Conservation (phyloP, 441 rosid species). For the Bruguiera hainesii region DNA sequence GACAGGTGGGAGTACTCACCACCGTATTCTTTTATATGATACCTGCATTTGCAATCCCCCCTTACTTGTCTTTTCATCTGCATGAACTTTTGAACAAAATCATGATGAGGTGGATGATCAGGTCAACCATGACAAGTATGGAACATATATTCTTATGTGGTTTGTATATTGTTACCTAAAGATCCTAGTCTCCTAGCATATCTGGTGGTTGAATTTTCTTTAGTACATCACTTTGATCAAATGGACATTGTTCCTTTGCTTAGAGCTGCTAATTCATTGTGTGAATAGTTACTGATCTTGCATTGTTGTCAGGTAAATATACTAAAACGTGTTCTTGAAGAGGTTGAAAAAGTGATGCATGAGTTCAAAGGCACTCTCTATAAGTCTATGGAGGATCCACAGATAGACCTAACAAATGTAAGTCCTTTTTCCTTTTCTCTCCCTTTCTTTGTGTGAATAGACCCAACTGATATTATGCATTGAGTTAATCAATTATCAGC, state of each 20-base stretch:
- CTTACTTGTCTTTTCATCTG: too few relatives aligned
- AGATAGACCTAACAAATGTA: slow-evolving; percentile 83
- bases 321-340: slow-evolving; percentile 96
- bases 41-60: too few relatives aligned
- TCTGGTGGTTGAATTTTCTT: slow-evolving; percentile 21
- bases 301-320: slow-evolving; percentile 75
- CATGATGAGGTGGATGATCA: slow-evolving; percentile 47
- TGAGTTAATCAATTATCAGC: too few relatives aligned
- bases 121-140: slow-evolving; percentile 74
- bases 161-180: background rate
- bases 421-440: slow-evolving; percentile 25
- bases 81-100: too few relatives aligned
- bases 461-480: background rate
- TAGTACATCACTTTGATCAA: background rate
- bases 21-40: too few relatives aligned
- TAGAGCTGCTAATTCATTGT: background rate
- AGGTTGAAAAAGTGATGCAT: slow-evolving; percentile 95
- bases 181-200: background rate
- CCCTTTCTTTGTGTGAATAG: background rate
- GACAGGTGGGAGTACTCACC: too few relatives aligned
- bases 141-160: background rate
- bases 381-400: slow-evolving; percentile 97
- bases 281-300: slow-evolving; percentile 6
- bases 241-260: slow-evolving; percentile 13
- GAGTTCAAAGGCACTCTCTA: slow-evolving; percentile 92